phyloP scores from a whole-genome alignment of 2,329 filamentous ascomycete genomes.

The Elsinoe australis region DNA sequence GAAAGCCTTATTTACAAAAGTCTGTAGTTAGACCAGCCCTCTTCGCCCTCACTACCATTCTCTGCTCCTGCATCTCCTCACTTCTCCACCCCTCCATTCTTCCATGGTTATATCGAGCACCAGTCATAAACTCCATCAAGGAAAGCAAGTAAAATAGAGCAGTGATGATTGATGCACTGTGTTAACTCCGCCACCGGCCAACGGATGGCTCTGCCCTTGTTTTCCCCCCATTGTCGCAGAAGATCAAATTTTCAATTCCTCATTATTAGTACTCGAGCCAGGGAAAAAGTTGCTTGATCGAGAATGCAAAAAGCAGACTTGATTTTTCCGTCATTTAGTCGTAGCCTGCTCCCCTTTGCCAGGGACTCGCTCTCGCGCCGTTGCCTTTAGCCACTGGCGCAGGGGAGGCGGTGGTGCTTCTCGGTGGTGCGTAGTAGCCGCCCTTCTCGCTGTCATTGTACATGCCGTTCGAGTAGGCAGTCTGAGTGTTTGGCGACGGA shows the following conservation, averaged over 20 bases:
- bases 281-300: too few species aligned
- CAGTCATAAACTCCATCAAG: slow-evolving; percentile 7
- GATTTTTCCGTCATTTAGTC: slow-evolving; percentile 36
- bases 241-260: slow-evolving; percentile 11
- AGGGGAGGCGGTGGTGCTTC: slow-evolving; percentile 19
- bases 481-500: slow-evolving; percentile 17
- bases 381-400: slow-evolving; percentile 15
- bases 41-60: neutral
- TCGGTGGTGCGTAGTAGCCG: slow-evolving; percentile 17
- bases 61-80: neutral
- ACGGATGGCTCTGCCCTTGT: slow-evolving; percentile 2
- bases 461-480: slow-evolving; percentile 17
- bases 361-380: slow-evolving; percentile 48
- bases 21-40: neutral
- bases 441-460: slow-evolving; percentile 18
- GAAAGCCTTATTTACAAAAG: slow-evolving; percentile 14
- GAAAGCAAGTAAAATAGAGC: neutral
- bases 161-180: neutral
- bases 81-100: neutral
- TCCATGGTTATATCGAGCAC: too few species aligned
- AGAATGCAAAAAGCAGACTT: neutral
- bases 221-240: slow-evolving; percentile 4
- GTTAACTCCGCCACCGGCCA: slow-evolving; percentile 5
- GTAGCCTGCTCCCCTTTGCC: slow-evolving; percentile 59
- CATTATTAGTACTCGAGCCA: slow-evolving; percentile 15